phyloP scores from a whole-genome alignment of 305 asterid species.

The Coffea humblotiana region DNA sequence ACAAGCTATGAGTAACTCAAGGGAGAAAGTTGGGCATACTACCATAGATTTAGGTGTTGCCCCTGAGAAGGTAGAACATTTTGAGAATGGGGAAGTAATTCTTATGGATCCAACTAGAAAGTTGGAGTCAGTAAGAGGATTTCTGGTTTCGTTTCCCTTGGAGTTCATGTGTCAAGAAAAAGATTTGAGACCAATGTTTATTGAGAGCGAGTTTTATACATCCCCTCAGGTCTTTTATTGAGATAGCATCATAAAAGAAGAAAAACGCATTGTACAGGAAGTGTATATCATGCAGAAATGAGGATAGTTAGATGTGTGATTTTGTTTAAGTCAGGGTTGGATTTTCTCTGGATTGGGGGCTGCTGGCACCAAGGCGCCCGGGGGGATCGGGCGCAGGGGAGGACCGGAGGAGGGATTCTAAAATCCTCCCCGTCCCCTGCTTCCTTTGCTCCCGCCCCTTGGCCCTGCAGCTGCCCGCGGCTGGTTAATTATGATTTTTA shows the following conservation, averaged over 20 bases:
- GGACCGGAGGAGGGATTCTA: no score
- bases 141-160: slow-evolving; percentile 89
- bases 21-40: slow-evolving; percentile 69
- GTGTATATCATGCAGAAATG: neutral
- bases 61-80: slow-evolving; percentile 56
- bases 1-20: slow-evolving; percentile 68
- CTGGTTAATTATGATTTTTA: no score
- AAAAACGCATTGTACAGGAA: neutral
- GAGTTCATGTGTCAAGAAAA: slow-evolving; percentile 87
- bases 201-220: slow-evolving; percentile 92
- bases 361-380: neutral
- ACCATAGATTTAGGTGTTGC: slow-evolving; percentile 90
- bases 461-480: no score
- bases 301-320: neutral
- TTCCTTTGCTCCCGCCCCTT: no score
- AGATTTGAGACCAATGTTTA: slow-evolving; percentile 88
- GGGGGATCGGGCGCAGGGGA: no score
- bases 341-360: neutral
- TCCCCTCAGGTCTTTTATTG: slow-evolving; percentile 36
- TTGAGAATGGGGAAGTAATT: slow-evolving; percentile 60
- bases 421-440: no score
- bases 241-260: slow-evolving; percentile 6
- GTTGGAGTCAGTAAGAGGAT: slow-evolving; percentile 64
- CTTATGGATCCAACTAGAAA: slow-evolving; percentile 68
- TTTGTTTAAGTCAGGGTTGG: neutral